Percentiles rank a stretch among this genome's conserved stretches.
These are phyloP conservation scores for Neurospora sp. DNA, from an alignment of 2,329 filamentous ascomycete genomes.

Conservation along the genomic window DNA sequence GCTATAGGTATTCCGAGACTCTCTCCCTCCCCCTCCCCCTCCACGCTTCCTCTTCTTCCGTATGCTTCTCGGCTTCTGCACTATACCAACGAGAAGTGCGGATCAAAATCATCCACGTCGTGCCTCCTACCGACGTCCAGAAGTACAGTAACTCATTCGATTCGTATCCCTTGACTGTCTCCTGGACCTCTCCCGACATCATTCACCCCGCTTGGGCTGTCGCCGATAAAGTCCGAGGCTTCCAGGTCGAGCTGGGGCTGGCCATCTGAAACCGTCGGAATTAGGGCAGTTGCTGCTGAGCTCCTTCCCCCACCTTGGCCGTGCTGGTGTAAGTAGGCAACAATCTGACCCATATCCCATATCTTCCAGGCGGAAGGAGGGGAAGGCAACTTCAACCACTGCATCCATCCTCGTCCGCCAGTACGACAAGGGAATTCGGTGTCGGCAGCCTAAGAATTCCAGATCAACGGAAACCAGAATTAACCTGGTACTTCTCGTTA, in stretches of 20 bases:
- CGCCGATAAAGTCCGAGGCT: constrained; percentile 7
- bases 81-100: not conserved
- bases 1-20: not conserved
- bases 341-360: not conserved
- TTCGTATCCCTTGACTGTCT: not conserved
- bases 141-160: not conserved
- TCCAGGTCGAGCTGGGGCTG: not conserved
- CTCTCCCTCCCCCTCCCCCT: not conserved
- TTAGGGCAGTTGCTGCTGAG: not conserved
- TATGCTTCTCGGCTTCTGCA: not conserved
- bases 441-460: not conserved
- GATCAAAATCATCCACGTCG: not conserved
- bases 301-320: constrained; percentile 3
- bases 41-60: not conserved
- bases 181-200: not conserved
- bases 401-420: not conserved
- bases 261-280: not conserved
- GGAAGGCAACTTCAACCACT: not conserved
- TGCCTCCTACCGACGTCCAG: not conserved
- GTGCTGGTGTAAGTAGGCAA: not conserved
- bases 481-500: not conserved
- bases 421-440: not conserved
- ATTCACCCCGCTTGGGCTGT: not conserved
- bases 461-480: not conserved
- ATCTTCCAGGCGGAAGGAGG: not conserved